Percentiles rank a stretch among this genome's conserved stretches.
Evolutionary conservation across 441 rosid genomes (phyloP).

Genomic region (Gossypium gossypioides): DNA sequence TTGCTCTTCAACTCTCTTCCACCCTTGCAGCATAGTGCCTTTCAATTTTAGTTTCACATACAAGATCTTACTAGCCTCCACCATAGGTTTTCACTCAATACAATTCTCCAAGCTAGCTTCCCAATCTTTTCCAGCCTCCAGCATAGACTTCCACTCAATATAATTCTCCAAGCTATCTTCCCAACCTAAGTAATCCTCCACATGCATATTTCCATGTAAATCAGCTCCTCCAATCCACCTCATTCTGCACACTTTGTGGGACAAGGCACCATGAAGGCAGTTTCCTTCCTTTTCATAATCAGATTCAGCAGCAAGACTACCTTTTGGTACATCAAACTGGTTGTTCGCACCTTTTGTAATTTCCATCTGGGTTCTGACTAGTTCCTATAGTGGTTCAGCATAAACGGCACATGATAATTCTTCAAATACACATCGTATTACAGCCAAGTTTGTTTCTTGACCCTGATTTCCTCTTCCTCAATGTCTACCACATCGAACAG

Average conservation of each 20-base stretch:
- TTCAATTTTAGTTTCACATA: neutral
- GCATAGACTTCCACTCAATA: neutral
- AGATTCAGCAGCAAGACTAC: neutral
- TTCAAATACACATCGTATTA: neutral
- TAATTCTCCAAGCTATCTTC: neutral
- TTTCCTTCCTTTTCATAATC: neutral
- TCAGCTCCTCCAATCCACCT: neutral
- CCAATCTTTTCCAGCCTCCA: neutral
- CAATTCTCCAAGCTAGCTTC: neutral
- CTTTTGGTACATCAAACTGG: neutral
- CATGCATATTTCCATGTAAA: neutral
- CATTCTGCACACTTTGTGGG: neutral
- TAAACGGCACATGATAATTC: neutral
- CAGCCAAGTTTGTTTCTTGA: neutral
- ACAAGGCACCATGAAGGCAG: neutral
- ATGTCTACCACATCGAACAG: neutral
- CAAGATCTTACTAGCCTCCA: neutral
- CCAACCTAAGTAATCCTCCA: neutral
- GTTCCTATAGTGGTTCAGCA: neutral
- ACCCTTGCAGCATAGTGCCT: neutral
- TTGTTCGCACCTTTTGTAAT: neutral
- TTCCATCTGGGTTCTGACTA: neutral
- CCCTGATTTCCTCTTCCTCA: neutral
- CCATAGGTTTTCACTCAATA: neutral
- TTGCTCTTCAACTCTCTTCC: neutral